Evolutionary conservation across 78 protist species (phyloP).

Genomic region (Dictyostelium citrinum): DNA sequence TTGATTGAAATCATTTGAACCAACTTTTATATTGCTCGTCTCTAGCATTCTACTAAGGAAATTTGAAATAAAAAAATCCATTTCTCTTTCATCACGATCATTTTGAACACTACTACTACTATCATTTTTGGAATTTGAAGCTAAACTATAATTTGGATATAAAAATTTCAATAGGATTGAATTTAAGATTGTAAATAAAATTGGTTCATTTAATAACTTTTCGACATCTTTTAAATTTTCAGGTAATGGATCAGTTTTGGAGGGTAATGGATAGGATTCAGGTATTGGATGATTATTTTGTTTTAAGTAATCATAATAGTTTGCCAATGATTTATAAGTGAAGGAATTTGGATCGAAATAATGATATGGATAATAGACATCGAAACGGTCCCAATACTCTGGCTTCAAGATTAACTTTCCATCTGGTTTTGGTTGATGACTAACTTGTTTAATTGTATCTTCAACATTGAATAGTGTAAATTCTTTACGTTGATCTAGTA

Average conservation of each 20-base stretch:
- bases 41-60: not conserved
- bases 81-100: not conserved
- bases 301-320: constrained; percentile 46
- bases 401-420: constrained; percentile 8
- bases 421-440: not conserved
- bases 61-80: not conserved
- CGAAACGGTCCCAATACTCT: constrained; percentile 50
- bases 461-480: constrained; percentile 17
- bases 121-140: not conserved
- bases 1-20: not conserved
- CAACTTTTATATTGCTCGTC: not conserved
- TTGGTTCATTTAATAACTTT: constrained; percentile 29
- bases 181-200: not conserved
- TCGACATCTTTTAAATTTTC: not conserved
- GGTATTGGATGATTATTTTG: constrained; percentile 26
- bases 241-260: constrained; percentile 29
- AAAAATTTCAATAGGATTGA: not conserved
- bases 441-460: constrained; percentile 26
- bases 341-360: not conserved
- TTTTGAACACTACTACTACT: not conserved
- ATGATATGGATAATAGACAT: constrained; percentile 46
- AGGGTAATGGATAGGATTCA: constrained; percentile 48
- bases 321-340: not conserved
- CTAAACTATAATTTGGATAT: not conserved
- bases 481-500: constrained; percentile 1